Conservation (phyloP, 345 rosid genomes). For the Mercurialis annua region DNA sequence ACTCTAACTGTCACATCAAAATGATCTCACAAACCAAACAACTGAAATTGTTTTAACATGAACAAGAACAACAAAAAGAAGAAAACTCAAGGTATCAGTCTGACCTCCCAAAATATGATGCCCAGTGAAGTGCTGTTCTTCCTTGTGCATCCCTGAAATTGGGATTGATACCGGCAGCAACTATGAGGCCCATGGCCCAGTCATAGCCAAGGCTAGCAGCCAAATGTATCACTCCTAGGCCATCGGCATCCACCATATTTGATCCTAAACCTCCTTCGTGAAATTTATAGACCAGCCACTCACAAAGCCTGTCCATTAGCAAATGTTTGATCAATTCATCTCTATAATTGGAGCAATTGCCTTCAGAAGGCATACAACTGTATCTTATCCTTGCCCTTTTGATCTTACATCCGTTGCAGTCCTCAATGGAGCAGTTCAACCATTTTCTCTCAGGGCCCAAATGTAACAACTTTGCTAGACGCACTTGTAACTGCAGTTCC, state of each 20-base stretch:
- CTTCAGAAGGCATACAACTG: constrained; percentile 13
- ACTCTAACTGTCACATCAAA: neutral
- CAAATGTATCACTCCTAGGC: constrained; percentile 63
- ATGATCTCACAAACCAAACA: neutral
- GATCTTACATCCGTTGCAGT: constrained; percentile 40
- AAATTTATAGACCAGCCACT: constrained; percentile 49
- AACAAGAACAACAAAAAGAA: neutral
- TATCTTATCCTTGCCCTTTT: constrained; percentile 22
- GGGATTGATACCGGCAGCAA: constrained; percentile 49
- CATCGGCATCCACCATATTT: constrained; percentile 42
- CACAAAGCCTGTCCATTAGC: constrained; percentile 44
- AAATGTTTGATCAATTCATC: constrained; percentile 43
- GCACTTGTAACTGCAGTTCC: constrained; percentile 39
- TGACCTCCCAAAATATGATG: constrained; percentile 65
- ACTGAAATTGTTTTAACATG: neutral
- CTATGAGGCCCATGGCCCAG: constrained; percentile 51
- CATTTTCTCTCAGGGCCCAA: constrained; percentile 23
- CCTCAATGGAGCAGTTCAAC: constrained; percentile 35
- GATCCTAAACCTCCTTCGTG: constrained; percentile 55
- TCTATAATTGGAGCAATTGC: constrained; percentile 15
- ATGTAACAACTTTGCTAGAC: constrained; percentile 42
- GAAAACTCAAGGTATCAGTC: constrained; percentile 7
- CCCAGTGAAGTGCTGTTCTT: constrained; percentile 68
- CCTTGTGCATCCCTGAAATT: constrained; percentile 59
- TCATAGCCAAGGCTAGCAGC: constrained; percentile 63